phyloP scores from a whole-genome alignment of 345 rosid species.

The Kandelia obovata region DNA sequence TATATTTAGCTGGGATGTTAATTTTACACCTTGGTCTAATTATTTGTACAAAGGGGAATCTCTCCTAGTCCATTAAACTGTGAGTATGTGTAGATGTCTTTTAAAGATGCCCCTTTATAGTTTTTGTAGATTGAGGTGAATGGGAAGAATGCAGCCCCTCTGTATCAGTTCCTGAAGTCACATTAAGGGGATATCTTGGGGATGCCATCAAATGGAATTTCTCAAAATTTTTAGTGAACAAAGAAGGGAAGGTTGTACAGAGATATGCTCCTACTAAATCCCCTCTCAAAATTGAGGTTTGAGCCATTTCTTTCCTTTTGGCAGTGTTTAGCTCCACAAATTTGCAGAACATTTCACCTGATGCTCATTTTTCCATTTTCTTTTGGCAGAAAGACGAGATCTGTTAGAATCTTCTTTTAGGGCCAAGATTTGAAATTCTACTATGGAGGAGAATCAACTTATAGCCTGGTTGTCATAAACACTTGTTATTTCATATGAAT shows the following conservation, averaged over 20 bases:
- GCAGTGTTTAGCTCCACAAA: background rate
- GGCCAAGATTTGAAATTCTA: conserved; percentile 8
- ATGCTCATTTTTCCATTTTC: conserved; percentile 10
- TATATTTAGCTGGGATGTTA: too few species aligned
- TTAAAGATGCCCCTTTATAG: background rate
- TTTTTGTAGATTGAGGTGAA: conserved; percentile 63
- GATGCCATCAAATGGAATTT: conserved; percentile 92
- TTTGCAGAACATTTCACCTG: background rate
- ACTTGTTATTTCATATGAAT: too few species aligned
- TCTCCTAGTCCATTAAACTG: too few species aligned
- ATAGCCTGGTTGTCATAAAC: background rate
- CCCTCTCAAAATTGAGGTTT: conserved; percentile 72
- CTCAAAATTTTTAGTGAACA: conserved; percentile 76
- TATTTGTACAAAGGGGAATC: too few species aligned
- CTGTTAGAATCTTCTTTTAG: conserved; percentile 45
- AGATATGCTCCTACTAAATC: conserved; percentile 79
- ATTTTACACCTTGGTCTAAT: too few species aligned
- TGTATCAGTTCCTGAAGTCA: conserved; percentile 73
- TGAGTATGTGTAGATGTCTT: background rate
- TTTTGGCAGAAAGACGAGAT: conserved; percentile 50
- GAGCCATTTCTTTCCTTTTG: background rate
- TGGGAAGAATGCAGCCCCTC: conserved; percentile 66
- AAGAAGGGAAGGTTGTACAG: conserved; percentile 69
- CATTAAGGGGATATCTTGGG: conserved; percentile 71
- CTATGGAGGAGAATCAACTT: background rate